A percentile compares a stretch with the other conserved stretches of the same genome.
These are phyloP conservation scores for Candolleomyces efflorescens DNA, from an alignment of 768 basidiomycete species.

Conservation along the genomic window DNA sequence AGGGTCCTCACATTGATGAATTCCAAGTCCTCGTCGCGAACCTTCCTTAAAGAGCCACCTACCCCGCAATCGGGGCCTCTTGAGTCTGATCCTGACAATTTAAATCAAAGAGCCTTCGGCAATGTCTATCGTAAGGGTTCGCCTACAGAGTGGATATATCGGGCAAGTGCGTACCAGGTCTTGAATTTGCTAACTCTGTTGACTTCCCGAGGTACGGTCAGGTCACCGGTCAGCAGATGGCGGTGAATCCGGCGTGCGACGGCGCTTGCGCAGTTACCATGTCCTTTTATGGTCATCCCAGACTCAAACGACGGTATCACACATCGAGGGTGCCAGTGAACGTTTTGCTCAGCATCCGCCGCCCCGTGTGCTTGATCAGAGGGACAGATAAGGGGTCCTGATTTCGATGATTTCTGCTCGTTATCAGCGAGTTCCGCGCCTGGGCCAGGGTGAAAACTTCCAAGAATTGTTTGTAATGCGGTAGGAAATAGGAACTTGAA, in stretches of 20 bases:
- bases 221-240: neutral
- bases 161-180: neutral
- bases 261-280: neutral
- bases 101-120: neutral
- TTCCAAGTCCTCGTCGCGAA: neutral
- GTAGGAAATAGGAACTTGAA: neutral
- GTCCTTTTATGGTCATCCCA: neutral
- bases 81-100: neutral
- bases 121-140: neutral
- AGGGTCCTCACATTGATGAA: neutral
- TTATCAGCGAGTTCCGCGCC: conserved; percentile 1
- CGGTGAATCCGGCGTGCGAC: neutral
- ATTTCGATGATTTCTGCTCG: neutral
- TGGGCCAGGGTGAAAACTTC: neutral
- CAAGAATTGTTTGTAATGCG: neutral
- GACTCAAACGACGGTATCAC: conserved; percentile 3
- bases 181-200: neutral
- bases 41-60: neutral
- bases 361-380: conserved; percentile 1
- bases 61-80: neutral
- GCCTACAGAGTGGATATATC: neutral
- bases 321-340: conserved; percentile 1
- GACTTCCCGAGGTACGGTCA: neutral
- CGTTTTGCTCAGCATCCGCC: neutral
- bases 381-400: neutral